These are phyloP conservation scores for Discostella stelligera DNA, from an alignment of 352 stramenopile genomes.

Conservation along the genomic window DNA sequence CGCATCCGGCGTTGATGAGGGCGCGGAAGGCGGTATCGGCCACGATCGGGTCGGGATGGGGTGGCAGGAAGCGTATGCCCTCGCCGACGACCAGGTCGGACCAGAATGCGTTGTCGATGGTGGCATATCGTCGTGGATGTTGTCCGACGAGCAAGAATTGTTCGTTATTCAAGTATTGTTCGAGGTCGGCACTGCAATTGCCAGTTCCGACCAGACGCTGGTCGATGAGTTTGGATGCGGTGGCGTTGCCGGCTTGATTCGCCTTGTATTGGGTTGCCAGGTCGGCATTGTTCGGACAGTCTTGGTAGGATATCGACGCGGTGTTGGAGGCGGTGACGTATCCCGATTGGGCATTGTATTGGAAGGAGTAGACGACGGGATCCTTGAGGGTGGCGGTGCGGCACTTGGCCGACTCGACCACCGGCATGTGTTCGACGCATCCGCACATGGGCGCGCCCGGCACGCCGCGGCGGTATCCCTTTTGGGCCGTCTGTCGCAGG, in stretches of 20 bases:
- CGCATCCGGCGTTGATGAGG: slow-evolving; percentile 22
- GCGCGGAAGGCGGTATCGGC: slow-evolving; percentile 27
- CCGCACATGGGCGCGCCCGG: slow-evolving; percentile 45
- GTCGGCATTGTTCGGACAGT: slow-evolving; percentile 14
- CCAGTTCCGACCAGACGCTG: slow-evolving; percentile 21
- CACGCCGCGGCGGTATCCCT: slow-evolving; percentile 30
- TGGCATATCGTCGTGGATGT: slow-evolving; percentile 12
- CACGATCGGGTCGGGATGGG: not conserved
- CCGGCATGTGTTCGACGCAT: slow-evolving; percentile 45
- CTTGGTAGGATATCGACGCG: slow-evolving; percentile 9
- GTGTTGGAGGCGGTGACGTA: slow-evolving; percentile 11
- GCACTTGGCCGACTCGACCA: slow-evolving; percentile 26
- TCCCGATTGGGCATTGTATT: not conserved
- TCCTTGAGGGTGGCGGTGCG: not conserved
- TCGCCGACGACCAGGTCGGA: slow-evolving; percentile 23
- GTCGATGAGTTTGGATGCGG: slow-evolving; percentile 8
- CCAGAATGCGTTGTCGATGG: slow-evolving; percentile 6
- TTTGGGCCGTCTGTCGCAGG: slow-evolving; percentile 18
- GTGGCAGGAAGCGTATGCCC: slow-evolving; percentile 36
- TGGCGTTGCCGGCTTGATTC: slow-evolving; percentile 4
- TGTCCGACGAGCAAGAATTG: slow-evolving; percentile 18
- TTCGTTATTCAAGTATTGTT: slow-evolving; percentile 30
- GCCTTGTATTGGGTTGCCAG: slow-evolving; percentile 11
- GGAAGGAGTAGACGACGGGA: slow-evolving; percentile 9
- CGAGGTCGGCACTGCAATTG: slow-evolving; percentile 7